Conservation (phyloP, 2,329 filamentous ascomycete species). For the Colletotrichum tropicicola region DNA sequence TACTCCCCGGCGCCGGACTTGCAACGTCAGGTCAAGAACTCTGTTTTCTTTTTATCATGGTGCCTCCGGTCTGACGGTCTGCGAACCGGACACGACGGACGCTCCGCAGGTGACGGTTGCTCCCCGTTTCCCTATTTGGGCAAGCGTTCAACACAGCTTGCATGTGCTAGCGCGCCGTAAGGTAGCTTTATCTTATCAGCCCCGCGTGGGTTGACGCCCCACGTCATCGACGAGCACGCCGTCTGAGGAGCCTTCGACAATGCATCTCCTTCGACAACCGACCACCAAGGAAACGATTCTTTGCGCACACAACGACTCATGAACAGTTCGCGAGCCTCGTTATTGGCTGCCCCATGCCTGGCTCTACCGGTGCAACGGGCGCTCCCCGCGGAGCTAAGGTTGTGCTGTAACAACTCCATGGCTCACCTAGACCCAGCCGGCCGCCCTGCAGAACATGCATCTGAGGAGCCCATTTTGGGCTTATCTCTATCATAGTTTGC, state of each 20-base stretch:
- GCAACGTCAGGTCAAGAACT: neutral
- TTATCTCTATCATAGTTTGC: conserved; percentile 30
- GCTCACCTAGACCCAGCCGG: conserved; percentile 7
- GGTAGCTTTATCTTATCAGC: conserved; percentile 29
- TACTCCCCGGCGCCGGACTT: neutral
- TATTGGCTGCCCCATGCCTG: neutral
- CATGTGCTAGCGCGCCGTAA: conserved; percentile 23
- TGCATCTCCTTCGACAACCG: conserved; percentile 1
- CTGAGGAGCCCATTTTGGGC: conserved; percentile 24
- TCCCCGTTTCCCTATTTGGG: conserved; percentile 28
- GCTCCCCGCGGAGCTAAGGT: conserved; percentile 17
- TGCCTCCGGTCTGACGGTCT: neutral
- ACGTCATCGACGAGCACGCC: conserved; percentile 17
- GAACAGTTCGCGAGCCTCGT: neutral
- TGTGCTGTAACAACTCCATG: conserved; percentile 4
- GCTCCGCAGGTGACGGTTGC: conserved; percentile 21
- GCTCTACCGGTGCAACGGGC: neutral
- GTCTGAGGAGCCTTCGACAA: conserved; percentile 7
- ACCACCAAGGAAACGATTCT: neutral
- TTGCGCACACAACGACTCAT: conserved; percentile 15
- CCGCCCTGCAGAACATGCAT: conserved; percentile 28
- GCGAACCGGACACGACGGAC: conserved; percentile 1
- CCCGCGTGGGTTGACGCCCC: conserved; percentile 22
- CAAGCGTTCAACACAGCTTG: conserved; percentile 29
- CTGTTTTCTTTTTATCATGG: neutral